A percentile compares a stretch with the other conserved stretches of the same genome.
These are phyloP conservation scores for Russula vinacea DNA, from an alignment of 768 basidiomycete species.

Conservation along the genomic window DNA sequence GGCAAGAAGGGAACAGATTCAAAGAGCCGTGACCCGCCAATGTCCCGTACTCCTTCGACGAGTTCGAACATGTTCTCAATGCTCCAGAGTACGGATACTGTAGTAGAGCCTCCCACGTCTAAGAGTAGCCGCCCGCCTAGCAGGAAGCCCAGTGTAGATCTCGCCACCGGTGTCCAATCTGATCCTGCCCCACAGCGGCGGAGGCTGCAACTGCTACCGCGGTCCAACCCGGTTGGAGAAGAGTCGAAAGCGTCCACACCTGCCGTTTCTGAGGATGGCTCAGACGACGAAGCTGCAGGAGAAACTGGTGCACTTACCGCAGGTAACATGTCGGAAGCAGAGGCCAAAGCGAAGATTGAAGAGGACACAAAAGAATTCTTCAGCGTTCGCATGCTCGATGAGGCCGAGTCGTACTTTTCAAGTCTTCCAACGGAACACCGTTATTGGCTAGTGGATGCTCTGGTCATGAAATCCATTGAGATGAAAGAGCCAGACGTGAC, in stretches of 20 bases:
- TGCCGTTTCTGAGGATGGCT: conserved; percentile 49
- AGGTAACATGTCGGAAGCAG: conserved; percentile 58
- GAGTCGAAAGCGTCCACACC: conserved; percentile 41
- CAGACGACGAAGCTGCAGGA: conserved; percentile 46
- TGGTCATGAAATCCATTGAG: conserved; percentile 73
- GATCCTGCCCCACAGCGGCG: conserved; percentile 57
- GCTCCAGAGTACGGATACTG: conserved; percentile 62
- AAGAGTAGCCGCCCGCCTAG: conserved; percentile 54
- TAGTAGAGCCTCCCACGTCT: conserved; percentile 44
- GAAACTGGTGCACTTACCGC: conserved; percentile 31
- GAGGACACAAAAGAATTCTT: conserved; percentile 88
- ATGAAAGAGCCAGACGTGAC: conserved; percentile 77
- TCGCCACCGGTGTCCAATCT: conserved; percentile 44
- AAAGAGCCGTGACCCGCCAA: conserved; percentile 59
- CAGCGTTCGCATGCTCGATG: conserved; percentile 75
- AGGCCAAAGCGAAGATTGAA: conserved; percentile 69
- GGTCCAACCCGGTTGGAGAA: conserved; percentile 63
- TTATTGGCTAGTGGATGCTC: conserved; percentile 64
- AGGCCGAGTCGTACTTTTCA: conserved; percentile 85
- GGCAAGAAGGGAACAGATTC: conserved; percentile 54
- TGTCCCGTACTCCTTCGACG: conserved; percentile 72
- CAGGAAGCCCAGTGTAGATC: conserved; percentile 51
- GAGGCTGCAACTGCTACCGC: conserved; percentile 71
- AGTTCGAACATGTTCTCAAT: conserved; percentile 85
- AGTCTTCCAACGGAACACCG: conserved; percentile 65